Conservation (phyloP, 805 yeast species). For the Cyberlindnera nakhonratchasimensis region DNA sequence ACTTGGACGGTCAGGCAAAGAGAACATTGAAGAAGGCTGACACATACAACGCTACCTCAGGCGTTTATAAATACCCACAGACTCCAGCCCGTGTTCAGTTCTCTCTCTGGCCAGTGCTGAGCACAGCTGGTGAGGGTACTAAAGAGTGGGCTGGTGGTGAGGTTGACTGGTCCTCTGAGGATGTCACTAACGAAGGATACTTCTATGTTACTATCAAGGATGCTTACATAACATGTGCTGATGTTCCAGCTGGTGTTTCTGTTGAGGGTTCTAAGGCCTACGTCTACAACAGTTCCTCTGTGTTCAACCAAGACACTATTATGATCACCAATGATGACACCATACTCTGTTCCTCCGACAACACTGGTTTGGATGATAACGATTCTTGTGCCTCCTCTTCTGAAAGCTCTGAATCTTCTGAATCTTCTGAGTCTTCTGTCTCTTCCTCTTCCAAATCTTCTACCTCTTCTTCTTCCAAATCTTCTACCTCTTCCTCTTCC, state of each 20-base stretch:
- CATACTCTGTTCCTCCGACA: constrained; percentile 52
- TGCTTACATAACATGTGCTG: constrained; percentile 64
- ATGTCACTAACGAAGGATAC: constrained; percentile 72
- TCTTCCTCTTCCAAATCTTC: constrained; percentile 12
- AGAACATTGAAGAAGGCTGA: constrained; percentile 62
- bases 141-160: constrained; percentile 86
- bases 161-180: constrained; percentile 77
- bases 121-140: constrained; percentile 55
- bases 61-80: constrained; percentile 59
- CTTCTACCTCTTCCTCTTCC: constrained; percentile 8
- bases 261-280: constrained; percentile 48
- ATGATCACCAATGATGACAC: constrained; percentile 61
- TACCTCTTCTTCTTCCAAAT: constrained; percentile 4
- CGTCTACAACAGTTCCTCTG: constrained; percentile 47
- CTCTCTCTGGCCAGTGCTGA: constrained; percentile 79
- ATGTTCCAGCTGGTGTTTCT: constrained; percentile 55
- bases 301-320: constrained; percentile 46
- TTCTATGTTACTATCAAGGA: constrained; percentile 64
- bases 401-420: constrained; percentile 13
- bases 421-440: constrained; percentile 16
- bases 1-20: constrained; percentile 60
- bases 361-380: constrained; percentile 63
- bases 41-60: constrained; percentile 63
- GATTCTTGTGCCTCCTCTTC: constrained; percentile 19
- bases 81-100: constrained; percentile 72